phyloP scores from a whole-genome alignment of 306 rosid genomes.

The Pueraria montana region DNA sequence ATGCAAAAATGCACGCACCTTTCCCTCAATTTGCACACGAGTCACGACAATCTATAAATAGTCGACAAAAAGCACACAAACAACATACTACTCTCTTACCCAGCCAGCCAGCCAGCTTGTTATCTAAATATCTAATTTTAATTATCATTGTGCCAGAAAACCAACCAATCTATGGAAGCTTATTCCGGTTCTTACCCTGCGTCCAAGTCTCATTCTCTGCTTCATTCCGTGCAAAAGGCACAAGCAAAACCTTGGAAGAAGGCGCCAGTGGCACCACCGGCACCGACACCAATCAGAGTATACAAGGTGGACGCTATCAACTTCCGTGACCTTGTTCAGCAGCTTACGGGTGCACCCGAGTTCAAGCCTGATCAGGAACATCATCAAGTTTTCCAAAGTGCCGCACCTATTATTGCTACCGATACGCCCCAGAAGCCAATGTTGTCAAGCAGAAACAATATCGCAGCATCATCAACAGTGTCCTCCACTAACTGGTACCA shows the following conservation, averaged over 20 bases:
- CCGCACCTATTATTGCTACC: neutral
- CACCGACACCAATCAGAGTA: slow-evolving; percentile 61
- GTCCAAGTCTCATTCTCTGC: slow-evolving; percentile 47
- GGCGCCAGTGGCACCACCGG: slow-evolving; percentile 65
- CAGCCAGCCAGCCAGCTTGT: neutral
- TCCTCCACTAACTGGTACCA: slow-evolving; percentile 45
- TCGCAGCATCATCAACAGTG: neutral
- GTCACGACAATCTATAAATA: slow-evolving; percentile 51
- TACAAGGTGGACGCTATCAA: slow-evolving; percentile 83
- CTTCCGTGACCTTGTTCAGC: slow-evolving; percentile 79
- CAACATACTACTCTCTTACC: neutral
- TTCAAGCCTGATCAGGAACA: slow-evolving; percentile 41
- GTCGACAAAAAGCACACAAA: neutral
- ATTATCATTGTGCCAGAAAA: neutral
- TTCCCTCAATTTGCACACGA: neutral
- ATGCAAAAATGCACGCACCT: slow-evolving; percentile 1
- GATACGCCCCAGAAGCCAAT: neutral
- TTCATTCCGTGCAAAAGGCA: slow-evolving; percentile 63
- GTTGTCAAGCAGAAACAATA: slow-evolving; percentile 8
- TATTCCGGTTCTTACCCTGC: slow-evolving; percentile 50
- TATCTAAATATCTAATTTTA: neutral
- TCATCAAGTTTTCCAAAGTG: slow-evolving; percentile 44
- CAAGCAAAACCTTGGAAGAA: slow-evolving; percentile 70
- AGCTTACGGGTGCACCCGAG: slow-evolving; percentile 78
- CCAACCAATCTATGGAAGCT: slow-evolving; percentile 55